Evolutionary conservation across 139 green algal genomes (phyloP).

Genomic region (Chlorella sp.): DNA sequence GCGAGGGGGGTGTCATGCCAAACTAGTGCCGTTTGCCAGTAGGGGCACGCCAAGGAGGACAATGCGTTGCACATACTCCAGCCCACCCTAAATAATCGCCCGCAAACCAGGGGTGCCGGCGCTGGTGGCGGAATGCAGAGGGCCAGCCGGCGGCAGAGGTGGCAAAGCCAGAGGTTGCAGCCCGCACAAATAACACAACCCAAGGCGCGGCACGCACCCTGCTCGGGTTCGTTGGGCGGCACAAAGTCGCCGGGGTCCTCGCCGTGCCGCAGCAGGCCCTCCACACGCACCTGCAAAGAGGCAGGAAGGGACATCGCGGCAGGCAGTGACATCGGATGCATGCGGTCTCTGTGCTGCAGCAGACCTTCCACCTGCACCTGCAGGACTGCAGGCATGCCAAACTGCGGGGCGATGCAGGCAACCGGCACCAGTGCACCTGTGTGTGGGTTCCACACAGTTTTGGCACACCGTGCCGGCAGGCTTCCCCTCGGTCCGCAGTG

Average conservation of each 20-base stretch:
- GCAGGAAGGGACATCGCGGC: not conserved
- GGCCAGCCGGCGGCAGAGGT: no score
- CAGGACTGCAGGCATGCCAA: not conserved
- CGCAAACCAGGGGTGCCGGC: no score
- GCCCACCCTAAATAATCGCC: no score
- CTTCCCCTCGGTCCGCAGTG: not conserved
- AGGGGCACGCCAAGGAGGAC: no score
- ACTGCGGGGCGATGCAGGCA: not conserved
- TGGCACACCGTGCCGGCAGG: slow-evolving; percentile 13
- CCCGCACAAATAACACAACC: no score
- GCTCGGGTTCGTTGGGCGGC: slow-evolving; percentile 67
- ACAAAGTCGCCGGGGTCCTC: slow-evolving; percentile 77
- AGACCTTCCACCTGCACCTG: not conserved
- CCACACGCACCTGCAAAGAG: slow-evolving; percentile 41
- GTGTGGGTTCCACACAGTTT: no score
- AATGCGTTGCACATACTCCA: no score
- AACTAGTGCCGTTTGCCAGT: no score
- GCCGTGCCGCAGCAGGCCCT: slow-evolving; percentile 66
- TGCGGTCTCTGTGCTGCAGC: not conserved
- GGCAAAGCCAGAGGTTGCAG: no score
- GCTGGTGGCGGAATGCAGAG: no score
- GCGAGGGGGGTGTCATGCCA: no score
- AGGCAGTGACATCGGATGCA: not conserved
- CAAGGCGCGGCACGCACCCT: slow-evolving; percentile 36
- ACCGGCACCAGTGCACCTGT: not conserved